Conservation (phyloP, 257 asterid genomes). For the Misopates orontium region DNA sequence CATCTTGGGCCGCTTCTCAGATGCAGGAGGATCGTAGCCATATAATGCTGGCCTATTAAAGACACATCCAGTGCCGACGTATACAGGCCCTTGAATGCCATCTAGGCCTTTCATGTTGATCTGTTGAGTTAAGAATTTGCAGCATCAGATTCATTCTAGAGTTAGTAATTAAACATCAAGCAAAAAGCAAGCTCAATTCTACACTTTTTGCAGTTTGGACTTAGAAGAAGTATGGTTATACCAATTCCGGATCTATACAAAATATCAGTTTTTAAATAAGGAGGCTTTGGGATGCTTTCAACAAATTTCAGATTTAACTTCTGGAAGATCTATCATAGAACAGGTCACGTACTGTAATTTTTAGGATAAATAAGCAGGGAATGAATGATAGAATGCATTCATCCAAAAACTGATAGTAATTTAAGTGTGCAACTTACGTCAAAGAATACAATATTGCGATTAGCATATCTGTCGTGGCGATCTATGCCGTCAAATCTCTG, state of each 20-base stretch:
- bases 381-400: background rate
- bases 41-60: conserved; percentile 77
- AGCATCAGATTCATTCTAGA: background rate
- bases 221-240: background rate
- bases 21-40: conserved; percentile 80
- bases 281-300: too few species aligned
- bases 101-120: conserved; percentile 87
- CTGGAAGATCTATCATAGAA: background rate
- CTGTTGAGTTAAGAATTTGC: conserved; percentile 31
- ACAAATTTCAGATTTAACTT: conserved; percentile 1
- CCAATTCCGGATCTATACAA: background rate
- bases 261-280: background rate
- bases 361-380: background rate
- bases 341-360: background rate
- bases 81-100: conserved; percentile 89
- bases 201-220: background rate
- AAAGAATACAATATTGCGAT: conserved; percentile 81
- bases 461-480: conserved; percentile 85
- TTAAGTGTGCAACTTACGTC: conserved; percentile 50
- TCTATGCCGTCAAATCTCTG: conserved; percentile 87
- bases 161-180: background rate
- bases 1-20: conserved; percentile 75
- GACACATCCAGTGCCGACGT: conserved; percentile 81
- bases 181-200: background rate
- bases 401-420: background rate